Evolutionary conservation across 805 yeast species (phyloP).

Genomic region (Wickerhamomyces alni): DNA sequence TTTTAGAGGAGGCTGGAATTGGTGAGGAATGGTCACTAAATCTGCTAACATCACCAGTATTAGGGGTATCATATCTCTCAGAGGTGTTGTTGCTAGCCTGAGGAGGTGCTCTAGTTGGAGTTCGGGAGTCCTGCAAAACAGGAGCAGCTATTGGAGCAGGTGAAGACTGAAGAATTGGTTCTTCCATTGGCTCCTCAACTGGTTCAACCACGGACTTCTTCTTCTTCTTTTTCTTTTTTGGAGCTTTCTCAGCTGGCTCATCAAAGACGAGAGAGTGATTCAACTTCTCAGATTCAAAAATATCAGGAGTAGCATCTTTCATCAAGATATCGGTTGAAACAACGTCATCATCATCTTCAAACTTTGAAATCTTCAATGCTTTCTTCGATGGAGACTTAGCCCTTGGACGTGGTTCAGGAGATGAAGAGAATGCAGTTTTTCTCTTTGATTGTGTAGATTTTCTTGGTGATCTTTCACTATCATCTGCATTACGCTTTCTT

Average conservation of each 20-base stretch:
- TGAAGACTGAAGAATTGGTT: neutral
- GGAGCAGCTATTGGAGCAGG: neutral
- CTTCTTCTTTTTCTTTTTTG: neutral
- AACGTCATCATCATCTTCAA: constrained; percentile 15
- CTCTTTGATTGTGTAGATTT: constrained; percentile 5
- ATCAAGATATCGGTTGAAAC: constrained; percentile 3
- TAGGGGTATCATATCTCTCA: constrained; percentile 6
- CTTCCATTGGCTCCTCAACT: neutral
- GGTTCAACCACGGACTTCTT: too few relatives aligned
- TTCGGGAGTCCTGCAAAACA: neutral
- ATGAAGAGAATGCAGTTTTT: constrained; percentile 26
- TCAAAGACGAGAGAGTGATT: neutral
- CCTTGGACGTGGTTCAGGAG: constrained; percentile 15
- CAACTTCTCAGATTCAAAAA: constrained; percentile 1
- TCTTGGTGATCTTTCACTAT: constrained; percentile 8
- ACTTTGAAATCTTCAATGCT: constrained; percentile 19
- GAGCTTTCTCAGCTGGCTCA: neutral
- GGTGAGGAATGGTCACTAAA: constrained; percentile 7
- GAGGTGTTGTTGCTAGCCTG: neutral
- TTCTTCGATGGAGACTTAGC: constrained; percentile 19
- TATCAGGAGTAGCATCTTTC: constrained; percentile 2
- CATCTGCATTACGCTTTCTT: constrained; percentile 18
- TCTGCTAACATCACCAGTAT: constrained; percentile 9
- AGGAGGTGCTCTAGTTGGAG: neutral
- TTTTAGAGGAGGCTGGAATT: constrained; percentile 13